Evolutionary conservation across 2,329 filamentous ascomycete genomes (phyloP).

Genomic region (Fusarium musae): DNA sequence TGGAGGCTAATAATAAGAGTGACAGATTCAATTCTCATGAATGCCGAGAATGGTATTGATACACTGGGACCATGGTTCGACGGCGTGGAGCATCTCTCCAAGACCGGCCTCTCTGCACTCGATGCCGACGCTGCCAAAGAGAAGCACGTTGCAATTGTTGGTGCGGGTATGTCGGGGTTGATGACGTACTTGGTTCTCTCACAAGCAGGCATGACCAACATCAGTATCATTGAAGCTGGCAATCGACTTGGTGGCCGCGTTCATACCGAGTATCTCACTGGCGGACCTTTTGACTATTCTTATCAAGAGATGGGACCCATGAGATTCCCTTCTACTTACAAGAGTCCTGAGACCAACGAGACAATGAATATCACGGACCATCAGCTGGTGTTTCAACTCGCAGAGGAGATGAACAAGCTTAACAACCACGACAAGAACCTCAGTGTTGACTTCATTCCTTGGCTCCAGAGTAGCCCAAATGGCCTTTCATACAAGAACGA

Average conservation of each 20-base stretch:
- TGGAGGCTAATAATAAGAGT: fast-evolving
- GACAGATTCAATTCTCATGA: background rate
- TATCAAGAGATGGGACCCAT: constrained; percentile 24
- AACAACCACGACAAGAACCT: constrained; percentile 8
- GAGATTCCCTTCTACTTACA: constrained; percentile 10
- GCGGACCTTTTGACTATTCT: constrained; percentile 11
- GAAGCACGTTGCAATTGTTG: background rate
- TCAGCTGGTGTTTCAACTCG: background rate
- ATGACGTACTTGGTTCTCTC: constrained; percentile 8
- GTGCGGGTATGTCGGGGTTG: background rate
- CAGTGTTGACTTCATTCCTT: constrained; percentile 11
- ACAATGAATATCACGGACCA: constrained; percentile 21
- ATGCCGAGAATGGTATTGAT: background rate
- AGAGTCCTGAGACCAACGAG: constrained; percentile 1
- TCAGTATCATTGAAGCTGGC: constrained; percentile 4
- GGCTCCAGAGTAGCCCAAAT: background rate
- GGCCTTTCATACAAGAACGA: constrained; percentile 9
- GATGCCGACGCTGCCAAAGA: background rate
- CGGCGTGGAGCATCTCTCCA: background rate
- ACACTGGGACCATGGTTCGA: background rate
- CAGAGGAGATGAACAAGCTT: constrained; percentile 12
- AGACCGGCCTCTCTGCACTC: background rate
- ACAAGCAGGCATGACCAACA: constrained; percentile 15
- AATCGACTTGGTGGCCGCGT: constrained; percentile 10
- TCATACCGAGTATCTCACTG: background rate